A percentile compares a stretch with the other conserved stretches of the same genome.
Conservation (phyloP, 257 asterid genomes). For the Vinca minor region DNA sequence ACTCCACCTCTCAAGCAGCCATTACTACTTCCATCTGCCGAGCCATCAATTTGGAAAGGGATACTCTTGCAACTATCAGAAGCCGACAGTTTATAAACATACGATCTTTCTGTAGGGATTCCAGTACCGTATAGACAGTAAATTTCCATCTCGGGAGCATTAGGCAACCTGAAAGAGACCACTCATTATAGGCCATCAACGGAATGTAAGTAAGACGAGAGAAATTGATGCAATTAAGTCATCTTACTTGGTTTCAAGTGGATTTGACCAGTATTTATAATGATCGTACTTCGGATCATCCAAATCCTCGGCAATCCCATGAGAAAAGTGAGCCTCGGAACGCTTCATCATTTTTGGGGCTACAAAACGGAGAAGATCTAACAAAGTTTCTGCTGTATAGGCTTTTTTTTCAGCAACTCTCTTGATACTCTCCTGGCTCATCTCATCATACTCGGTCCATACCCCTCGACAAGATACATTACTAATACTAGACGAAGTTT, state of each 20-base stretch:
- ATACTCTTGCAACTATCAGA: slow-evolving; percentile 54
- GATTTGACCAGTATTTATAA: slow-evolving; percentile 91
- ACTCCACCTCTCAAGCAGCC: slow-evolving; percentile 79
- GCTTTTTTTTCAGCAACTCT: slow-evolving; percentile 45
- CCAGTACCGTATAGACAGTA: slow-evolving; percentile 76
- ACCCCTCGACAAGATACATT: slow-evolving; percentile 47
- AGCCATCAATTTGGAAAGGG: slow-evolving; percentile 75
- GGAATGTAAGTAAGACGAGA: background rate
- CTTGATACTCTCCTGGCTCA: slow-evolving; percentile 43
- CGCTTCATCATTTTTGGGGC: slow-evolving; percentile 88
- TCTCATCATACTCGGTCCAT: slow-evolving; percentile 72
- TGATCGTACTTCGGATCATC: slow-evolving; percentile 68
- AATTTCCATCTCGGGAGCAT: slow-evolving; percentile 87
- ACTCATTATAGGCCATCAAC: background rate
- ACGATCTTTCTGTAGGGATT: slow-evolving; percentile 76
- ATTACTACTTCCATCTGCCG: slow-evolving; percentile 49
- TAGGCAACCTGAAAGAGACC: slow-evolving; percentile 52
- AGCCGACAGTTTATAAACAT: slow-evolving; percentile 60
- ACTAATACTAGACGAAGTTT: slow-evolving; percentile 11
- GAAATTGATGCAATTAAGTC: background rate
- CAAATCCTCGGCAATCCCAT: slow-evolving; percentile 72
- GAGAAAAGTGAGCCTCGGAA: slow-evolving; percentile 81
- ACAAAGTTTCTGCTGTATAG: slow-evolving; percentile 45
- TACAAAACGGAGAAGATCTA: slow-evolving; percentile 57
- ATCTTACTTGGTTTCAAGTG: slow-evolving; percentile 77